phyloP scores from a whole-genome alignment of 1,139 yeast species.

The Candida albicans region DNA sequence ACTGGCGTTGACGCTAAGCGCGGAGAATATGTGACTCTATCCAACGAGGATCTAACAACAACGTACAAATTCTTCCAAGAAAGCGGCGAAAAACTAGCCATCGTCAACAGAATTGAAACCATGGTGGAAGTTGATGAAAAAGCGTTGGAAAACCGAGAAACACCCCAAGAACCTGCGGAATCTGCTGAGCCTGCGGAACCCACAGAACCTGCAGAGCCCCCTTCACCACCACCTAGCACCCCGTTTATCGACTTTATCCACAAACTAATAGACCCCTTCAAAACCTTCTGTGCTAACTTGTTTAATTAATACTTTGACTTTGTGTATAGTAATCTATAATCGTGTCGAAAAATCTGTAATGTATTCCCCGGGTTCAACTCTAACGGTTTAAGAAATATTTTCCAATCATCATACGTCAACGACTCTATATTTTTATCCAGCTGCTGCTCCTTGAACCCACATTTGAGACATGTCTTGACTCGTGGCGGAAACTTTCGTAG shows the following conservation, averaged over 20 bases:
- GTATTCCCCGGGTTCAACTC: conserved; percentile 13
- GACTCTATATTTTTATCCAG: conserved; percentile 18
- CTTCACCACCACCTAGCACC: not conserved
- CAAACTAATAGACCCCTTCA: conserved; percentile 14
- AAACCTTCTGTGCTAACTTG: conserved; percentile 11
- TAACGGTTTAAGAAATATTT: conserved; percentile 26
- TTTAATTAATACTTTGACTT: conserved; percentile 11
- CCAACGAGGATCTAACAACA: conserved; percentile 38
- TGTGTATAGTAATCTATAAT: conserved; percentile 13
- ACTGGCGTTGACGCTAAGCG: conserved; percentile 44
- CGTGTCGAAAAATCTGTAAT: conserved; percentile 22
- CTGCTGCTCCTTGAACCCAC: conserved; percentile 29
- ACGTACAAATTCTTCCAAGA: conserved; percentile 35
- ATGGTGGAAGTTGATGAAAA: conserved; percentile 22
- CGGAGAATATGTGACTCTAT: conserved; percentile 51
- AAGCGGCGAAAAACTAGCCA: conserved; percentile 33
- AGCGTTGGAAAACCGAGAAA: not conserved
- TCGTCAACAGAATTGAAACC: conserved; percentile 20
- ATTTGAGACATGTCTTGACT: conserved; percentile 32
- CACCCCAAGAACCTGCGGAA: conserved; percentile 11
- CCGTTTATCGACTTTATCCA: conserved; percentile 10
- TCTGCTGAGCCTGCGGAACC: not conserved
- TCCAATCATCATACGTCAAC: conserved; percentile 30
- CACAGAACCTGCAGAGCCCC: conserved; percentile 13
- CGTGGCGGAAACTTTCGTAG: conserved; percentile 23